Conservation (phyloP, 2,329 filamentous ascomycete genomes). For the Aspergillus fructus region DNA sequence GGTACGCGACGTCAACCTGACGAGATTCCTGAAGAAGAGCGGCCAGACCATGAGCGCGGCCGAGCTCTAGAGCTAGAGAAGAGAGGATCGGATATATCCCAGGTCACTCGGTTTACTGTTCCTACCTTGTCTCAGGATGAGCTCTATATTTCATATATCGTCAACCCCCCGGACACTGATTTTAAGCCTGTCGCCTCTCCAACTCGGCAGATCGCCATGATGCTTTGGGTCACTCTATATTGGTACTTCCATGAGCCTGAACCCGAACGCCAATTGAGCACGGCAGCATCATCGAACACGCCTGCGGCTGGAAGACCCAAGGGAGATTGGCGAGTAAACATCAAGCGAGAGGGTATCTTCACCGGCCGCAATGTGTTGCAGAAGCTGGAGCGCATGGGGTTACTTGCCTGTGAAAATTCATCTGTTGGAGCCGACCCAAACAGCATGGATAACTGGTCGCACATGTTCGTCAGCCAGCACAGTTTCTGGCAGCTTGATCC, state of each 20-base stretch:
- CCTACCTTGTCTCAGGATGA: constrained; percentile 78
- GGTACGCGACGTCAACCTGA: constrained; percentile 61
- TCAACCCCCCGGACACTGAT: constrained; percentile 75
- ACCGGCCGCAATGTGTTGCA: constrained; percentile 78
- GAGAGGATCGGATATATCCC: constrained; percentile 36
- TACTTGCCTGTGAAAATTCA: constrained; percentile 75
- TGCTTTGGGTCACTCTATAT: constrained; percentile 90
- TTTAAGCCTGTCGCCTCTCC: constrained; percentile 78
- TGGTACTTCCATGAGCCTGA: constrained; percentile 95
- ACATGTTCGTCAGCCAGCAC: constrained; percentile 77
- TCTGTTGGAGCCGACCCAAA: constrained; percentile 64
- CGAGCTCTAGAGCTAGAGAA: constrained; percentile 16
- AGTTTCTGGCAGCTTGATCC: constrained; percentile 93
- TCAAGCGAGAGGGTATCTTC: constrained; percentile 85
- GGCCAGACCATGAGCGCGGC: constrained; percentile 14
- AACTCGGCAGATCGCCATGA: constrained; percentile 89
- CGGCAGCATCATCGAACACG: constrained; percentile 63
- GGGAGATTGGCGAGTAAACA: constrained; percentile 82
- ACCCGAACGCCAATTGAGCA: constrained; percentile 65
- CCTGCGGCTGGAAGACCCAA: constrained; percentile 69
- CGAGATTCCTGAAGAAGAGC: constrained; percentile 18
- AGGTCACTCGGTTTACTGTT: constrained; percentile 56
- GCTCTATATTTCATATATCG: constrained; percentile 89
- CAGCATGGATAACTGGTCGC: constrained; percentile 65
- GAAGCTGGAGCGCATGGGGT: constrained; percentile 90